Evolutionary conservation across 345 rosid genomes (phyloP), one percentile per base, ranked within the genome.

Genomic region (Aurinia saxatilis): DNA sequence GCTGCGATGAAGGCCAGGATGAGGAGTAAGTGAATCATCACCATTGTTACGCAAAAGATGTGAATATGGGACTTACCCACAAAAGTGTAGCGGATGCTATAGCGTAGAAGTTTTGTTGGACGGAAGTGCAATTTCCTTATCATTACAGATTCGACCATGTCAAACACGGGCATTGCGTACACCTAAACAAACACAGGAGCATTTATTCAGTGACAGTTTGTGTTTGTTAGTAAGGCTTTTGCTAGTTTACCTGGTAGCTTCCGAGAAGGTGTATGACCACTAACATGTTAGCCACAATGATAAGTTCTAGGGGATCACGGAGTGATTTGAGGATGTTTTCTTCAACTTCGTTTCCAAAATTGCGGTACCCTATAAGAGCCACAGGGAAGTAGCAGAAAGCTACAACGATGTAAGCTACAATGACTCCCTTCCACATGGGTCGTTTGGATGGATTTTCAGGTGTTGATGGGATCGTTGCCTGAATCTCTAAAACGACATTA

Each of bases 331-430:
- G 85, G 61, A 88, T 80, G 78, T 79, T 80, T 18, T 83, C 92
- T 4, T 57, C 12, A 8, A 88, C 79, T 0, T 53, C 0, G 48
- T 85, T 85, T 1, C 96, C 96, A 23, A 70, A 88, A 33, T 69
- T 64, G 56, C 63, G 57, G 10, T 69, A 88, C 2, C 92, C 96
- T 16, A 78, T 30, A 2, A 88, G 61, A 45, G 96, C 81, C 46
- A 88, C 96, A 13, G 96, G 96, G 67, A 88, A 88, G 70, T 88
- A 88, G 77, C 96, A 88, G 65, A 88, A 37, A 53, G 92, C 96
- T 30, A 85, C 86, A 12, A 85, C 56, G 30, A 83, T 66, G 27
- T 88, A 88, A 1, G 92, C 92, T 8, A 83, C 80, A 7, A 85
- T 0, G 37, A 81, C 90, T 21, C 92, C 96, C 61, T 46, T 88